Base-by-base conservation (phyloP, 179 eudicot species). In the Camellia oleifera region DNA sequence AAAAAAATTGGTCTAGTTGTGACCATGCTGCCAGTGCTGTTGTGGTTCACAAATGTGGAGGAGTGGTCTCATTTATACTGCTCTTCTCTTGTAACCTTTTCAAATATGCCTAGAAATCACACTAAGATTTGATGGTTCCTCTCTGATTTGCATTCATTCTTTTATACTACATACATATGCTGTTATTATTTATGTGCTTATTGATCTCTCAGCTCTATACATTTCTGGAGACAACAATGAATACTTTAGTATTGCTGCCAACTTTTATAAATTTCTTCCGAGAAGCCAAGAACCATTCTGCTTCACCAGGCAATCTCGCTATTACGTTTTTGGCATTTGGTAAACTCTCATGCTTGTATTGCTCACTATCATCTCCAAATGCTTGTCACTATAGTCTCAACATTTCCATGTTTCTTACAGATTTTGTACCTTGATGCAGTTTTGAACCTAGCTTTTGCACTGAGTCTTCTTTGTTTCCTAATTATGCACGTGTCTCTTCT, bases 381-480 rank as follows among this genome's bases (percentile, higher is more conserved):
- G 50, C 62, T 50, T 46, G 67, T 78, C 68, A 72, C 67, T 69
- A 66, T 80, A 52, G 77, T 86, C 84, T 83, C 86, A 82, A 84
- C 23, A 67, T 45, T 79, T 69, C 56, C 70, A 57, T 82, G 75
- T 76, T 79, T 80, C 92, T 90, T 88, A 90, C 87, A 86, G 86
- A 89, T 86, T 77, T 79, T 86, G 81, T 88, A 65, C 84, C 84
- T 87, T 88, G 83, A 87, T 92, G 97, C 98, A 95, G 98, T 95
- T 87, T 82, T 95, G 66, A 95, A 93, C 85, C 79, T 95, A 81
- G 98, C 98, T 79, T 95, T 94, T 85, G 87, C 92, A 64, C 88
- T 94, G 83, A 92, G 98, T 79, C 95, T 95, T 53, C 91, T 94
- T 69, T 93, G 99, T 84, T 95, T 95, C 78, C 77, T 95, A 12